Evolutionary conservation across 768 basidiomycete genomes (phyloP), one percentile per base, ranked within the genome.

Genomic region (Cubamyces sp.): DNA sequence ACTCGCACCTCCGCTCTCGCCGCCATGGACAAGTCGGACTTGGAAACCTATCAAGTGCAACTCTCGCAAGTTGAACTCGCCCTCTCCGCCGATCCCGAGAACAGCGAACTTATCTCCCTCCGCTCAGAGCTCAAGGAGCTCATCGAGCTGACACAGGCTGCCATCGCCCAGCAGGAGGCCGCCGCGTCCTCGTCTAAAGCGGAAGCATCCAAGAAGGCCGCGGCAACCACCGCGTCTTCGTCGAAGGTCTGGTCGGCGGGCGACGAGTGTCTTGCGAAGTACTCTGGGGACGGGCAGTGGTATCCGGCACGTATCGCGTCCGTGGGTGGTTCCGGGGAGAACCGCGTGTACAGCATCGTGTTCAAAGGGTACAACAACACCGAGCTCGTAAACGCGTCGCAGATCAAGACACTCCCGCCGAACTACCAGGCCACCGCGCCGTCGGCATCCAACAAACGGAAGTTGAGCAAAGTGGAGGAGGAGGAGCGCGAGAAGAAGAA

Each of bases 281-380:
- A 92, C 77, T 89, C 91, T 9, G 84, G 83, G 41, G 94, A 96
- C 74, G 88, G 89, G 45, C 78, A 79, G 62, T 95, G 90, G 87
- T 96, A 96, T 73, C 90, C 94, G 43, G 94, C 93, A 42, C 86
- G 92, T 26, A 92, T 96, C 76, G 90, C 87, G 19, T 88, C 87
- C 49, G 81, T 96, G 54, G 90, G 91, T 60, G 94, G 94, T 46
- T 87, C 91, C 26, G 77, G 84, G 57, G 90, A 92, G 58, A 91
- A 93, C 69, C 84, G 88, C 16, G 88, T 91, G 61, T 96, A 91
- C 79, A 92, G 87, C 73, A 89, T 96, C 70, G 83, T 94, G 39
- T 96, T 94, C 82, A 91, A 92, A 72, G 91, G 88, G 4, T 96
- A 96, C 80, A 92, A 94, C 73, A 90, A 89, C 28, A 94, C 94